Evolutionary conservation across 352 stramenopile genomes (phyloP), one percentile per base, ranked within the genome.

Genomic region (Pythium insidiosum): DNA sequence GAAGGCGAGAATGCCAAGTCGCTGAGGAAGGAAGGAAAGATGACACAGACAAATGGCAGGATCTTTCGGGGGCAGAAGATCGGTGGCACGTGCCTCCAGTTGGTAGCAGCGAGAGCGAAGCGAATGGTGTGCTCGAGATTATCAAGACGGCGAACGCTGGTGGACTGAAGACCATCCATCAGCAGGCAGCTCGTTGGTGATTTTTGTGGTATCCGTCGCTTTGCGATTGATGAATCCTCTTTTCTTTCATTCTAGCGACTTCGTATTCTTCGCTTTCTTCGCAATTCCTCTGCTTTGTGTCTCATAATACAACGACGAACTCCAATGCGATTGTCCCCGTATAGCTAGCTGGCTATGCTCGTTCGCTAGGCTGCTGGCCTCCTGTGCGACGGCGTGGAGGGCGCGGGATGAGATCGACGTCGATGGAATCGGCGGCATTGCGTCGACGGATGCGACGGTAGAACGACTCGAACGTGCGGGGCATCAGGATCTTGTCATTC

Each of bases 241-340:
- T 60, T 47, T 51, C 43, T 53, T 41, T 58, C 53, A 58, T 73
- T 54, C 43, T 55, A 63, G 53, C 54, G 44, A 52, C 47, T 54
- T 66, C 39, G 43, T 50, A 39, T 56, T 24, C 58, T 74, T 72
- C 52, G 51, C 58, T 68, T 67, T 70, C 63, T 75, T 73, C 58
- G 53, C 47, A 43, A 61, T 41, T 45, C 37, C 16, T 23, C 62
- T 66, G 52, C 64, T 68, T 60, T 71, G 63, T 79, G 67, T 75
- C 51, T 73, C 57, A 73, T 73, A 79, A 68, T 74, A 78, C 69
- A 70, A 68, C 63, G 61, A 61, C 46, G n/a, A n/a, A n/a, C n/a
- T n/a, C n/a, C n/a, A n/a, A n/a, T n/a, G n/a, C n/a, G n/a, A n/a
- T n/a, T n/a, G n/a, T n/a, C n/a, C n/a, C n/a, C n/a, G n/a, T n/a